Base-by-base conservation (phyloP, 169 alveolate species). In the Amoebophrya sp. region DNA sequence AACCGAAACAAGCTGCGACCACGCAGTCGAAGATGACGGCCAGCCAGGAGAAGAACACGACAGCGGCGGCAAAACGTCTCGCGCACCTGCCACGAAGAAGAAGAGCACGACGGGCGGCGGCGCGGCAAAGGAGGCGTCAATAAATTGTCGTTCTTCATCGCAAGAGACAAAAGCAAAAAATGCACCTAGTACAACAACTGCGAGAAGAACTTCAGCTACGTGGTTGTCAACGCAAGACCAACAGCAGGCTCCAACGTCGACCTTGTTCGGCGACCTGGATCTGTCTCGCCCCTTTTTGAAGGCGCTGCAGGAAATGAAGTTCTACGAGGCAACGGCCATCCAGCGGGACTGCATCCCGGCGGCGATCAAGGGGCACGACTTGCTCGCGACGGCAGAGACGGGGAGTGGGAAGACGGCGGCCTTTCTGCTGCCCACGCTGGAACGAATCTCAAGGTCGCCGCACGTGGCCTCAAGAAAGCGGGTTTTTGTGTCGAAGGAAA, bases 341-440 rank as follows among this genome's bases (percentile, higher is more conserved):
- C 98, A 97, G 91, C 94, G 95, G 47, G 97, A 96, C 40, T 98
- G 95, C 23, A 97, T 97, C 38, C 98, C 98, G 14, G 93, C 95
- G 39, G 98, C 98, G 3, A 94, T 97, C 83, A 94, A 95, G 39
- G 98, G 98, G 54, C 94, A 96, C 66, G 95, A 95, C 92, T 91
- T 97, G 77, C 95, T 97, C 77, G 98, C 96, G 54, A 97, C 95
- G 90, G 98, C 98, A 0, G 98, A 96, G 94, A 97, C 98, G n/a
- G 98, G 98, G 12, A 95, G 97, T 35, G 98, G 98, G 40, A 97
- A 97, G 92, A 97, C 98, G 10, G 96, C 97, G 0, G 98, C 98
- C 0, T 97, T 96, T 94, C 94, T 97, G 33, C 93, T 97, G 0
- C 98, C 98, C n/a, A 94, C 95, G 33, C 66, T 97, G 90, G 98